Base-by-base conservation (phyloP, 257 asterid species). In the Thymus quinquecostatus region DNA sequence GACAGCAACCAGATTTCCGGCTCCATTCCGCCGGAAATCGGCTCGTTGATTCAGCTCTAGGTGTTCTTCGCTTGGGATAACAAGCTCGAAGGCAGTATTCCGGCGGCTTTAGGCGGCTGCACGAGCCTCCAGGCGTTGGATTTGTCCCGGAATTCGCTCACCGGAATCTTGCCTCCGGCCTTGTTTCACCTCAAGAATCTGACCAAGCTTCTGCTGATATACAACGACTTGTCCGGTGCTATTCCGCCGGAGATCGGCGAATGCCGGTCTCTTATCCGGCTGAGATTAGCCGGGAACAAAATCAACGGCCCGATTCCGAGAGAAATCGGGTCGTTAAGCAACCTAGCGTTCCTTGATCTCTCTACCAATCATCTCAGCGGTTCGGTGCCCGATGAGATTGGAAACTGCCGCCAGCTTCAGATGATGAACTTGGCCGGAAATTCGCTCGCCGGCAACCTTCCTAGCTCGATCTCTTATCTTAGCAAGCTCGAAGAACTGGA, bases 31-130 rank as follows among this genome's bases (percentile, higher is more conserved):
- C 65, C 64, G 0, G 94, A 84, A 76, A 68, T 91, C 13, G 97
- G 96, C 8, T 70, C 56, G 14, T 72, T 91, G 75, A 66, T 77
- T 48, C 83, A 77, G 80, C 80, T 88, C 36, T 82, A 72, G 8
- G 86, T 91, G 38, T 85, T 91, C 63, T 91, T 88, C 33, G 96
- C 90, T 2, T 91, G 97, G 97, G 87, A 87, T 73, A 91, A 91
- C 81, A 86, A 79, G 87, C 89, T 91, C 45, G 88, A 86, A 36
- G 97, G 97, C 38, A 85, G 81, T 58, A 84, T 91, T 73, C 96
- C 97, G 6, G 63, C 79, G 2, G 76, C 83, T 11, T 60, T 91
- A 68, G 84, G 84, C 5, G 90, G 90, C 54, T 86, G 92, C 82
- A 56, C 63, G 53, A 84, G 92, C 86, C 90, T 91, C 6, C 92